Conservation (phyloP, 2,329 filamentous ascomycete genomes). For the Aureobasidium sp. region DNA sequence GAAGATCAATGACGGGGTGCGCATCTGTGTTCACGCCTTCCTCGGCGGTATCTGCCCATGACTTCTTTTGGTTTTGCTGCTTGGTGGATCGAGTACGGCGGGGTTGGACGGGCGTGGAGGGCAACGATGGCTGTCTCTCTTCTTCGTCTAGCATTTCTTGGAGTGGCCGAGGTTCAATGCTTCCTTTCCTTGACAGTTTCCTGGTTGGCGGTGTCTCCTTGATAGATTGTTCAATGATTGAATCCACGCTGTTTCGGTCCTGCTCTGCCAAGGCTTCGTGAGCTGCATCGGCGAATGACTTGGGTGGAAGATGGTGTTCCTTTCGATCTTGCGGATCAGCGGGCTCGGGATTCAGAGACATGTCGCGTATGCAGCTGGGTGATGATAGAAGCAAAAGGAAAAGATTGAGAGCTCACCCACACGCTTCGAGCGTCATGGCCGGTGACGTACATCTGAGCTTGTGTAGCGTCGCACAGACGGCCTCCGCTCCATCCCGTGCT, state of each 20-base stretch:
- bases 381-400: neutral
- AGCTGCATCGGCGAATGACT: slow-evolving; percentile 39
- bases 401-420: slow-evolving; percentile 11
- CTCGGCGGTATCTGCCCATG: slow-evolving; percentile 31
- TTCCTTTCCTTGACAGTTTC: slow-evolving; percentile 21
- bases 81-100: slow-evolving; percentile 6
- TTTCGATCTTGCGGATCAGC: slow-evolving; percentile 35
- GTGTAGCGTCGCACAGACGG: neutral
- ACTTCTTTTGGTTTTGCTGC: slow-evolving; percentile 25
- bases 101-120: slow-evolving; percentile 20
- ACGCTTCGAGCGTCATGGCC: neutral
- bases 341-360: slow-evolving; percentile 28
- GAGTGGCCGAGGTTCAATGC: slow-evolving; percentile 27
- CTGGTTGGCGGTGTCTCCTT: slow-evolving; percentile 30
- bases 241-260: slow-evolving; percentile 18
- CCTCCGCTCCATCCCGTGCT: too few relatives aligned
- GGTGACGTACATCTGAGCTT: neutral
- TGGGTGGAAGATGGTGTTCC: slow-evolving; percentile 34
- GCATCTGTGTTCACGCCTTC: slow-evolving; percentile 15
- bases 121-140: slow-evolving; percentile 16
- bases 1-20: slow-evolving; percentile 11
- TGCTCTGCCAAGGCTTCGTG: slow-evolving; percentile 27
- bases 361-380: neutral
- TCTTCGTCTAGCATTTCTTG: slow-evolving; percentile 32
- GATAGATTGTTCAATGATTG: slow-evolving; percentile 26